phyloP scores from a whole-genome alignment of 2,329 filamentous ascomycete species.

The Blastomyces silverae region DNA sequence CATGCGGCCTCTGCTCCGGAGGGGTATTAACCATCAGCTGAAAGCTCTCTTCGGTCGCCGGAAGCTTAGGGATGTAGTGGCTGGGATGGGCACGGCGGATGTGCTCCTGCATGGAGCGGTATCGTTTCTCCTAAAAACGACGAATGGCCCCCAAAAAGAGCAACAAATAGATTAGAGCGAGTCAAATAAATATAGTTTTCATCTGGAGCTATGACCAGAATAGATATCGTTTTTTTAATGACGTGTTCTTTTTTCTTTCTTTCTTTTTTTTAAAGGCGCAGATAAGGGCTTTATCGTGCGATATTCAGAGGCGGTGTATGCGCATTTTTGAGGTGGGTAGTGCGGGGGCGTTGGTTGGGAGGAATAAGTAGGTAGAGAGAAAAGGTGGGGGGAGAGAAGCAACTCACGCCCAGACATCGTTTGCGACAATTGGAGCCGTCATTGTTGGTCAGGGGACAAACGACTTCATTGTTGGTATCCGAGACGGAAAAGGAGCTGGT shows the following conservation, averaged over 20 bases:
- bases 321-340: not conserved
- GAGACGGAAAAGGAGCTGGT: slow-evolving; percentile 88
- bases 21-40: slow-evolving; percentile 90
- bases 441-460: slow-evolving; percentile 91
- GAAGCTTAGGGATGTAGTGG: slow-evolving; percentile 95
- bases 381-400: slow-evolving; percentile 17
- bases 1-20: slow-evolving; percentile 62
- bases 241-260: not conserved
- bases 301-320: not conserved
- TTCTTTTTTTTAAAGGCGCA: not conserved
- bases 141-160: not conserved
- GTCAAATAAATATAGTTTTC: not conserved
- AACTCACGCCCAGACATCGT: slow-evolving; percentile 93
- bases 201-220: not conserved
- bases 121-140: slow-evolving; percentile 71
- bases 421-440: slow-evolving; percentile 97
- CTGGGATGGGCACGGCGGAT: slow-evolving; percentile 95
- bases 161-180: not conserved
- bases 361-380: no score
- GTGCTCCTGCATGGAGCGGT: slow-evolving; percentile 98
- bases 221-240: not conserved
- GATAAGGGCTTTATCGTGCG: not conserved
- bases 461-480: slow-evolving; percentile 89
- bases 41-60: slow-evolving; percentile 97
- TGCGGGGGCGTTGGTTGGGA: no score